Percentiles rank a stretch among this genome's conserved stretches.
Conservation (phyloP, 495 filamentous ascomycete genomes). For the Xylaria bambusicola region DNA sequence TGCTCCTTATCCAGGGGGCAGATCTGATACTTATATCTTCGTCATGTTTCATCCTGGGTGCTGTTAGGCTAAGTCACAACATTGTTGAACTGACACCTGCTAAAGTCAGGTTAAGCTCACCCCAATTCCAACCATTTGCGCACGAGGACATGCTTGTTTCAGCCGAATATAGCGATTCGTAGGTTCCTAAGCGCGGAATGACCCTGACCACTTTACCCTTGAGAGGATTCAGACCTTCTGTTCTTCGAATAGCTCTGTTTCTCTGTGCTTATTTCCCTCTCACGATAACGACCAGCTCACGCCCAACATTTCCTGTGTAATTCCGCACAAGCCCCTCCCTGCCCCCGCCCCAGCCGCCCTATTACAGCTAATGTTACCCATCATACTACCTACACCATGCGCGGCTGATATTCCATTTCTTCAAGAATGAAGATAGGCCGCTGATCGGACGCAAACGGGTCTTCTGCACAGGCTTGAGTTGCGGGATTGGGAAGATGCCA, state of each 20-base stretch:
- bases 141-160: slow-evolving; percentile 2
- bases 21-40: background rate
- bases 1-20: background rate
- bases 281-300: too few species aligned
- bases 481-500: slow-evolving; percentile 9
- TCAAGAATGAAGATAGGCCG: background rate
- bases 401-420: background rate
- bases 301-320: background rate
- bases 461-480: background rate
- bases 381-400: too few species aligned
- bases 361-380: too few species aligned
- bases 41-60: background rate
- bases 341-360: too few species aligned
- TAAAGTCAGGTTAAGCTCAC: background rate
- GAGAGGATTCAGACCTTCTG: background rate
- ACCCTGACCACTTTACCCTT: background rate
- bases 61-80: too few species aligned
- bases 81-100: slow-evolving; percentile 9
- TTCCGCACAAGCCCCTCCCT: background rate
- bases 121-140: background rate
- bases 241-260: slow-evolving; percentile 7
- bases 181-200: background rate
- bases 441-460: background rate
- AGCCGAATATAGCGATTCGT: background rate
- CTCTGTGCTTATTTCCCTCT: background rate